Conservation (phyloP, 345 rosid species). For the Microcos paniculata region DNA sequence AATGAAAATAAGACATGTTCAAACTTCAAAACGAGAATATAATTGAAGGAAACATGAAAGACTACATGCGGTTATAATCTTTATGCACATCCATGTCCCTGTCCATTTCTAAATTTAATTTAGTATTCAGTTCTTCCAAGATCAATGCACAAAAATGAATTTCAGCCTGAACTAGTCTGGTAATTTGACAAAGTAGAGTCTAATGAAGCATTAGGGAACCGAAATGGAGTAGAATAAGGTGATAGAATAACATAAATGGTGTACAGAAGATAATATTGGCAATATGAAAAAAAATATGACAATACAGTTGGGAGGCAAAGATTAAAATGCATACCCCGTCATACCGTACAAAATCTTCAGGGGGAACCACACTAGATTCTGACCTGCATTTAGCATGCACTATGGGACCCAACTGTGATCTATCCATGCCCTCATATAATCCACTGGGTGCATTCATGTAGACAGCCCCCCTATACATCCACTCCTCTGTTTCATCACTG, state of each 20-base stretch:
- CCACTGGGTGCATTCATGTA: slow-evolving; percentile 86
- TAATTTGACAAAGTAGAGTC: neutral
- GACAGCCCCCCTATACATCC: slow-evolving; percentile 99
- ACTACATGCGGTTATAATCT: neutral
- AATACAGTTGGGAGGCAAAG: slow-evolving; percentile 1
- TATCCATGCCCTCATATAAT: slow-evolving; percentile 57
- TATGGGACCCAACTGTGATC: slow-evolving; percentile 87
- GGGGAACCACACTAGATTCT: slow-evolving; percentile 63
- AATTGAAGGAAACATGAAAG: neutral
- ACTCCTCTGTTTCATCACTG: slow-evolving; percentile 95
- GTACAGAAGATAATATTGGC: neutral
- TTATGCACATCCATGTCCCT: neutral
- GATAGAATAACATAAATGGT: too few species aligned
- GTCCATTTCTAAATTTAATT: neutral
- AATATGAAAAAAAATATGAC: neutral
- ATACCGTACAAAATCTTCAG: slow-evolving; percentile 41
- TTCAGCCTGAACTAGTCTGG: neutral
- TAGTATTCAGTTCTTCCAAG: neutral
- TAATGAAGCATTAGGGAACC: neutral
- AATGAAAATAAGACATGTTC: neutral
- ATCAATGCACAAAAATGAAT: neutral
- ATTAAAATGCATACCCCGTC: slow-evolving; percentile 55
- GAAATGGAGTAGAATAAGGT: slow-evolving; percentile 1
- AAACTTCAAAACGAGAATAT: neutral
- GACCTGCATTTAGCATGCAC: slow-evolving; percentile 99